Evolutionary conservation across 164 flowering plant species (phyloP).

Genomic region (Aristolochia fimbriata): DNA sequence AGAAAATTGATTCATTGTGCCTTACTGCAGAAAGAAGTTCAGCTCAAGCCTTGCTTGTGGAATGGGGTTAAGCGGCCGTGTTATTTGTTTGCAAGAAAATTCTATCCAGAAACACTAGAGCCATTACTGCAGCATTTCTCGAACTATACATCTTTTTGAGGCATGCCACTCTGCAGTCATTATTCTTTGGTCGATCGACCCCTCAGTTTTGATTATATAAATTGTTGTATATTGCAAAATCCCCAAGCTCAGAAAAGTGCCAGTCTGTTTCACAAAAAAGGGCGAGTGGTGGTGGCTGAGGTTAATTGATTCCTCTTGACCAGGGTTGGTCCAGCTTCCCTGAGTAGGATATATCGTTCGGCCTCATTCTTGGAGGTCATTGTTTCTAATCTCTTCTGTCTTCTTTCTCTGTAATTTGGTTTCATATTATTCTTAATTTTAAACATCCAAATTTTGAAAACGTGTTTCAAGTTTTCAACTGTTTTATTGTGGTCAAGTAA

Average conservation of each 20-base stretch:
- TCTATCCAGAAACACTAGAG: slow-evolving; percentile 52
- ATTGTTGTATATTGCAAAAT: slow-evolving; percentile 20
- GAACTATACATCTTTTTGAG: slow-evolving; percentile 44
- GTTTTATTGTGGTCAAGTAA: too few relatives aligned
- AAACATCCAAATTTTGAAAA: neutral
- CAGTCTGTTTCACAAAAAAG: slow-evolving; percentile 6
- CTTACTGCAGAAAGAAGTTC: slow-evolving; percentile 33
- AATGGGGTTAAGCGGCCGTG: slow-evolving; percentile 71
- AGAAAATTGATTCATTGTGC: neutral
- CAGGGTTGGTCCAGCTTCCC: slow-evolving; percentile 4
- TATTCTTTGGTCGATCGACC: slow-evolving; percentile 35
- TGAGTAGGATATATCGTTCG: neutral
- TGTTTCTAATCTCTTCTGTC: neutral
- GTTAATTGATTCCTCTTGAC: neutral
- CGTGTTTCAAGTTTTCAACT: neutral
- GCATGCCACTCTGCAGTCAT: slow-evolving; percentile 7
- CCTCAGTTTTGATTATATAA: slow-evolving; percentile 16
- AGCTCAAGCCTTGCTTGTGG: slow-evolving; percentile 51
- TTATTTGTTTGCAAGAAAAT: slow-evolving; percentile 71
- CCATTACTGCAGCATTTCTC: slow-evolving; percentile 48
- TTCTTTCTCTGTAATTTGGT: neutral
- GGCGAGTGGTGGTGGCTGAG: slow-evolving; percentile 19
- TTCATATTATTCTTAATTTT: neutral
- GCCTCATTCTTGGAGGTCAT: neutral
- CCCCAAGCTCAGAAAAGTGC: slow-evolving; percentile 12